phyloP scores from a whole-genome alignment of 495 filamentous ascomycete species.

The Staphylotrichum tortipilum region DNA sequence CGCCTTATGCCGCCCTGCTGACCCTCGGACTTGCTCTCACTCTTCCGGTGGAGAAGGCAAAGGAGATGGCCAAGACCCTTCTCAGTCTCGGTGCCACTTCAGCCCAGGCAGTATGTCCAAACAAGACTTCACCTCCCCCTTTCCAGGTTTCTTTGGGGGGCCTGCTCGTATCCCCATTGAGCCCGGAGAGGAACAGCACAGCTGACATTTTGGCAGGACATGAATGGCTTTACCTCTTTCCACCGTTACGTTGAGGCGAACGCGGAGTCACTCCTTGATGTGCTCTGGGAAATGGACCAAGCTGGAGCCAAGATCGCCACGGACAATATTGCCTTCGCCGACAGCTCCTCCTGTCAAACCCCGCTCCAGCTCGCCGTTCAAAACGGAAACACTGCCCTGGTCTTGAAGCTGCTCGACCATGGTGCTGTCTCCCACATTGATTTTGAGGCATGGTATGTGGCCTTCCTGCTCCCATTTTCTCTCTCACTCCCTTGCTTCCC shows the following conservation, averaged over 20 bases:
- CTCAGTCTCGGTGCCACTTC: conserved; percentile 63
- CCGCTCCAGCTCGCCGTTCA: conserved; percentile 30
- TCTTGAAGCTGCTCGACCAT: conserved; percentile 33
- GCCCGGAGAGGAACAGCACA: too few relatives aligned
- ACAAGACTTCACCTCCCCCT: too few relatives aligned
- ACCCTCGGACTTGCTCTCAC: conserved; percentile 53
- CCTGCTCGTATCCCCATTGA: too few relatives aligned
- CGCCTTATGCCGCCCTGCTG: conserved; percentile 49
- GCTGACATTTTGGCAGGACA: too few relatives aligned
- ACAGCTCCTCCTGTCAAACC: conserved; percentile 24
- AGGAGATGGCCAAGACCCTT: conserved; percentile 50
- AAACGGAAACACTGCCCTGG: conserved; percentile 25
- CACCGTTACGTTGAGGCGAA: conserved; percentile 45
- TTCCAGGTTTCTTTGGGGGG: too few relatives aligned
- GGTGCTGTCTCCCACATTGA: conserved; percentile 34
- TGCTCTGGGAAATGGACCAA: conserved; percentile 50
- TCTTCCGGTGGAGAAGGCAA: conserved; percentile 51
- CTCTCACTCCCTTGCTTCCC: too few relatives aligned
- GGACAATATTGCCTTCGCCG: conserved; percentile 45
- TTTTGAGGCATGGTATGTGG: conserved; percentile 34
- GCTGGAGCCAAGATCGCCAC: conserved; percentile 53
- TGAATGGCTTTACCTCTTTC: conserved; percentile 48
- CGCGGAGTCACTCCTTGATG: conserved; percentile 45
- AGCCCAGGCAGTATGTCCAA: conserved; percentile 63
- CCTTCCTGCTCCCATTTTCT: too few relatives aligned